Conservation (phyloP, 2,329 filamentous ascomycete genomes). For the Paraphoma sp. region DNA sequence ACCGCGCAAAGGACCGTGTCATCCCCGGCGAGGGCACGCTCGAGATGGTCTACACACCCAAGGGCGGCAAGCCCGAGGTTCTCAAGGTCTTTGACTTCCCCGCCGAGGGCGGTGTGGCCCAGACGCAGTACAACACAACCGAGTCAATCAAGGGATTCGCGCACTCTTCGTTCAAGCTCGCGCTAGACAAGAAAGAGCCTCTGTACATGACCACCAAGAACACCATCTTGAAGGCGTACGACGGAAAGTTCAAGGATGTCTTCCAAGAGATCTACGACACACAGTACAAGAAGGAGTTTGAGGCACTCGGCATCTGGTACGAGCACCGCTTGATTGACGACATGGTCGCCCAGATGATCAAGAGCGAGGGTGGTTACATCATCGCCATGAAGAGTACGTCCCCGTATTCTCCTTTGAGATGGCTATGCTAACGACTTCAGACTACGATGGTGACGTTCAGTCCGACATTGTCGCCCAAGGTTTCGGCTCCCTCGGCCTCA, state of each 20-base stretch:
- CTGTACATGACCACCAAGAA: slow-evolving; percentile 99
- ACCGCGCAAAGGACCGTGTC: slow-evolving; percentile 92
- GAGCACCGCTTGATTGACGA: slow-evolving; percentile 99
- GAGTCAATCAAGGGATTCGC: slow-evolving; percentile 95
- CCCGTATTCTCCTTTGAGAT: background rate
- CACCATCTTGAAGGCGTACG: slow-evolving; percentile 99
- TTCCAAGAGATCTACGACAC: slow-evolving; percentile 96
- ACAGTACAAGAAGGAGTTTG: slow-evolving; percentile 86
- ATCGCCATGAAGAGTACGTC: slow-evolving; percentile 92
- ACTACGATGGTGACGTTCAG: slow-evolving; percentile 99
- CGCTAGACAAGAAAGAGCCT: slow-evolving; percentile 84
- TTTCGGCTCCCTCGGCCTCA: slow-evolving; percentile 96
- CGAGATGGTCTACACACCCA: slow-evolving; percentile 92
- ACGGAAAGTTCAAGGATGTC: slow-evolving; percentile 98
- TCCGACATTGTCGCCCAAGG: slow-evolving; percentile 98
- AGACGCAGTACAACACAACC: slow-evolving; percentile 98
- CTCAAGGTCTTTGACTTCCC: slow-evolving; percentile 93
- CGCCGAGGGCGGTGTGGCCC: slow-evolving; percentile 82
- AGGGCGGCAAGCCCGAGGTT: slow-evolving; percentile 78
- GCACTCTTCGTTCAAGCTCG: slow-evolving; percentile 95
- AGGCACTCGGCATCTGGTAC: slow-evolving; percentile 95
- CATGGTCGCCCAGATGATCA: slow-evolving; percentile 99
- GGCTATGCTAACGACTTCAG: slow-evolving; percentile 54
- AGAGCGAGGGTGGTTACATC: slow-evolving; percentile 94
- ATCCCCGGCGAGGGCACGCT: slow-evolving; percentile 84